Evolutionary conservation across 2,329 filamentous ascomycete species (phyloP).

Genomic region (Trichophyton simii): DNA sequence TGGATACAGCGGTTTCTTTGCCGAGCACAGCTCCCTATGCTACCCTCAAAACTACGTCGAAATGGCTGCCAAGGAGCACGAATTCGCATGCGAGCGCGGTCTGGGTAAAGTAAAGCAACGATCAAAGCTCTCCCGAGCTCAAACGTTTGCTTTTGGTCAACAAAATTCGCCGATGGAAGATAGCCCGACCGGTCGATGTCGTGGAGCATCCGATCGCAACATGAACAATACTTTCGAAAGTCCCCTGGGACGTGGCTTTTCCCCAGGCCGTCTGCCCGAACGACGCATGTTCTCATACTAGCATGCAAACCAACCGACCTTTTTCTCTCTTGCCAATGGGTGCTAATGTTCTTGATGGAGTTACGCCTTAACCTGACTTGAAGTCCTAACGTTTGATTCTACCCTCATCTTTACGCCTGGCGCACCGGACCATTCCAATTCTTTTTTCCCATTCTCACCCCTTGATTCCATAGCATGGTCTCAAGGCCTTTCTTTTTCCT

Average conservation of each 20-base stretch:
- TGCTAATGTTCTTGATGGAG: constrained; percentile 4
- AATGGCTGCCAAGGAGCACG: constrained; percentile 88
- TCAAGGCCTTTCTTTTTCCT: not conserved
- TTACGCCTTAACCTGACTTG: constrained; percentile 5
- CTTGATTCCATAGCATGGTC: not conserved
- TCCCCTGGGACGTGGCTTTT: constrained; percentile 25
- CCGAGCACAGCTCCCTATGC: constrained; percentile 64
- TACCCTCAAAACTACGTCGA: constrained; percentile 92
- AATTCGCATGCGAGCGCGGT: constrained; percentile 83
- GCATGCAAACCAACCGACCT: not conserved
- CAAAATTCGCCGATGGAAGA: constrained; percentile 49
- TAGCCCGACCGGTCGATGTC: constrained; percentile 45
- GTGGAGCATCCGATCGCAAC: constrained; percentile 23
- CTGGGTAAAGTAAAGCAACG: constrained; percentile 85
- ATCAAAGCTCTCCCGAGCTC: constrained; percentile 71
- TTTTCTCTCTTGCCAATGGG: not conserved
- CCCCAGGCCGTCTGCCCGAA: constrained; percentile 26
- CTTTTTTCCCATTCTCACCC: not conserved
- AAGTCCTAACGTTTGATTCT: constrained; percentile 4
- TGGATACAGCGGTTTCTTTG: constrained; percentile 89
- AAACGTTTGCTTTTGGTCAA: constrained; percentile 91
- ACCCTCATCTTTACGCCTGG: not conserved
- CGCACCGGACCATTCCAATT: not conserved
- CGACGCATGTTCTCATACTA: constrained; percentile 35
- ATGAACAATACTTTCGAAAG: constrained; percentile 23